Evolutionary conservation across 345 rosid species (phyloP).

Genomic region (Microthlaspi erraticum): DNA sequence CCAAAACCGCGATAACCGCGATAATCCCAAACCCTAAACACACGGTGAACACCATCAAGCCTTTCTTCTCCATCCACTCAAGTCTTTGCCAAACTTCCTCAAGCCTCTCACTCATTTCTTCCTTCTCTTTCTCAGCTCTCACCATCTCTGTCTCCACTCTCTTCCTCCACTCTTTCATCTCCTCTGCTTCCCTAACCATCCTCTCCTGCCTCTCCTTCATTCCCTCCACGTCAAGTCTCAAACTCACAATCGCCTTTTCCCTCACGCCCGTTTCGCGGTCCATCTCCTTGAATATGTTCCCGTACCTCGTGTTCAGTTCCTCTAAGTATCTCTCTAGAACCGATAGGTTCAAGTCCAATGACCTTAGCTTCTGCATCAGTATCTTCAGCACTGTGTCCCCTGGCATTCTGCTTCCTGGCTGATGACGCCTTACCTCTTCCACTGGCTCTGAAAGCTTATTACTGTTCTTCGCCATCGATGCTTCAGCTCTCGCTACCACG

Average conservation of each 20-base stretch:
- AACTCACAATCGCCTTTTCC: slow-evolving; percentile 52
- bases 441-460: slow-evolving; percentile 51
- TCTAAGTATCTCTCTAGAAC: slow-evolving; percentile 88
- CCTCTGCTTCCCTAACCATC: slow-evolving; percentile 67
- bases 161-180: slow-evolving; percentile 77
- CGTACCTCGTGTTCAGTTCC: slow-evolving; percentile 74
- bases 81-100: slow-evolving; percentile 59
- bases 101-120: slow-evolving; percentile 38
- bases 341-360: slow-evolving; percentile 78
- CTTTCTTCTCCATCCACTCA: slow-evolving; percentile 76
- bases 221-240: slow-evolving; percentile 58
- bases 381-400: slow-evolving; percentile 93
- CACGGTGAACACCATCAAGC: slow-evolving; percentile 62
- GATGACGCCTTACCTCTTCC: slow-evolving; percentile 72
- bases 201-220: slow-evolving; percentile 56
- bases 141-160: slow-evolving; percentile 51
- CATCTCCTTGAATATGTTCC: slow-evolving; percentile 72
- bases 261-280: slow-evolving; percentile 67
- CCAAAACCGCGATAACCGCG: slow-evolving; percentile 47
- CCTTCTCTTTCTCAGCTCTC: slow-evolving; percentile 49
- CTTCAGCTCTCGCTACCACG: slow-evolving; percentile 47
- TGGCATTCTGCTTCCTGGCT: slow-evolving; percentile 86
- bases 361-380: slow-evolving; percentile 90
- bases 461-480: slow-evolving; percentile 39
- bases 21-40: slow-evolving; percentile 62